Evolutionary conservation across 768 basidiomycete species (phyloP).

Genomic region (Lactarius vividus): DNA sequence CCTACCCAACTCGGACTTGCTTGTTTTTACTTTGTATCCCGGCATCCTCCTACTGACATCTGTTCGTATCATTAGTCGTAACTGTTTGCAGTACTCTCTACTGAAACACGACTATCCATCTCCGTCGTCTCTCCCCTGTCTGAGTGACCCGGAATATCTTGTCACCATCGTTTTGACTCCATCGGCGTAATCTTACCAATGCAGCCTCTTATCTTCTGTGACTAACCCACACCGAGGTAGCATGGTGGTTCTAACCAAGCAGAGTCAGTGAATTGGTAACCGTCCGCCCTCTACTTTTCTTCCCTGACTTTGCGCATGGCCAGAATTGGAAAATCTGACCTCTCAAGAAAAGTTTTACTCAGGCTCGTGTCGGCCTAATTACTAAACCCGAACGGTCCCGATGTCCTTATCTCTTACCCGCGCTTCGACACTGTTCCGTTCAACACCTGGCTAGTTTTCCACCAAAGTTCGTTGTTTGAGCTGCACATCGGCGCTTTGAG

Average conservation of each 20-base stretch:
- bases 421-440: background rate
- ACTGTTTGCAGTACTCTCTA: background rate
- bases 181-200: background rate
- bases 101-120: background rate
- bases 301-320: background rate
- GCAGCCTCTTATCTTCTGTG: background rate
- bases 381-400: conserved; percentile 1
- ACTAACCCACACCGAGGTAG: background rate
- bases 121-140: background rate
- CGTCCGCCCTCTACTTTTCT: background rate
- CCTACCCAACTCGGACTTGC: background rate
- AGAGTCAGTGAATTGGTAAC: background rate
- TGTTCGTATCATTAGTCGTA: background rate
- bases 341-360: conserved; percentile 3
- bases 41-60: background rate
- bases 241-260: background rate
- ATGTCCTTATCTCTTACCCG: background rate
- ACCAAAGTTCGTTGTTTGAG: background rate
- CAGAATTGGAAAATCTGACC: background rate
- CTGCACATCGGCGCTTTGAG: background rate
- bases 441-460: background rate
- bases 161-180: background rate
- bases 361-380: background rate
- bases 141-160: background rate
- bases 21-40: background rate